Evolutionary conservation across 2,329 filamentous ascomycete species (phyloP).

Genomic region (Dactylellina parvicollis): DNA sequence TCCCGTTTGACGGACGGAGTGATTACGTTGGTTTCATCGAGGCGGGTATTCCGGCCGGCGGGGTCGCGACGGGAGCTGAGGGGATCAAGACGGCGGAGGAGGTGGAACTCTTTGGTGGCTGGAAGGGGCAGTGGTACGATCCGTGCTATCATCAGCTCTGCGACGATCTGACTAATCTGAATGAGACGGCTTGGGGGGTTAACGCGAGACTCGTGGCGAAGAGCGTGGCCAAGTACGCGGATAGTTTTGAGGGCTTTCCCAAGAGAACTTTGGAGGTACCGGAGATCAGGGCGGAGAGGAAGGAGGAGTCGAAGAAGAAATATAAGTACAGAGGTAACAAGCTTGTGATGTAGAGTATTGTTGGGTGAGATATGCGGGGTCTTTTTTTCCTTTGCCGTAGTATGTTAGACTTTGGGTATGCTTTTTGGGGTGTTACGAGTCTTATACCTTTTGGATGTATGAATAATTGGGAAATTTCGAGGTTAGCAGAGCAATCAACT

Average conservation of each 20-base stretch:
- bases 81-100: conserved; percentile 77
- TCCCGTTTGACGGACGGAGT: conserved; percentile 79
- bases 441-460: background rate
- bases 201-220: conserved; percentile 73
- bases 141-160: conserved; percentile 68
- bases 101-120: conserved; percentile 74
- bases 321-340: conserved; percentile 47
- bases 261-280: conserved; percentile 19
- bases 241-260: conserved; percentile 73
- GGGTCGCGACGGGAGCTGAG: conserved; percentile 81
- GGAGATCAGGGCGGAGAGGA: conserved; percentile 25
- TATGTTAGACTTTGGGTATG: background rate
- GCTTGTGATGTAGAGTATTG: conserved; percentile 35
- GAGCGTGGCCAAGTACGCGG: conserved; percentile 75
- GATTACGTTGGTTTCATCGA: conserved; percentile 83
- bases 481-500: background rate
- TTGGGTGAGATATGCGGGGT: background rate
- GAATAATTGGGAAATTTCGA: background rate
- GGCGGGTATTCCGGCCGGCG: conserved; percentile 76
- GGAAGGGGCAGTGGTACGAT: conserved; percentile 68
- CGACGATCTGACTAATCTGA: conserved; percentile 68
- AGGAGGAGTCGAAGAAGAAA: conserved; percentile 20
- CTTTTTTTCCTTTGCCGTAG: background rate
- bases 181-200: conserved; percentile 66
- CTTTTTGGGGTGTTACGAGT: background rate